These are phyloP conservation scores for Anisogramma anomala DNA, from an alignment of 2,329 filamentous ascomycete species.

Conservation along the genomic window DNA sequence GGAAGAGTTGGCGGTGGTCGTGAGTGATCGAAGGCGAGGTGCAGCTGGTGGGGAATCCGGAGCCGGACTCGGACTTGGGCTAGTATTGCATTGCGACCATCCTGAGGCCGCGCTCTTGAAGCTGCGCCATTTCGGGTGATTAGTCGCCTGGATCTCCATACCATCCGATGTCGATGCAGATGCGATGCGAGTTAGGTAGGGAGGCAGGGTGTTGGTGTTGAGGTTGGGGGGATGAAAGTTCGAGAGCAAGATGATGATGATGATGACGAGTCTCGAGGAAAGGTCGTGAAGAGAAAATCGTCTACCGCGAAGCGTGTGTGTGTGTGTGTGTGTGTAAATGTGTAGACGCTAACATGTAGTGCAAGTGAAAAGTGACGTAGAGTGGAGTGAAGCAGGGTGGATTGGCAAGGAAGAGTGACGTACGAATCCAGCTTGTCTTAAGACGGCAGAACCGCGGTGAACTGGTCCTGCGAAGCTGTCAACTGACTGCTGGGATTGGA, in stretches of 20 bases:
- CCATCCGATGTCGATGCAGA: slow-evolving; percentile 4
- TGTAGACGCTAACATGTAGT: too few species aligned
- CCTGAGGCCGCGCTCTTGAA: slow-evolving; percentile 39
- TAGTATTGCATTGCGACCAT: slow-evolving; percentile 36
- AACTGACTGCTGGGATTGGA: neutral
- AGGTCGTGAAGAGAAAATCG: neutral
- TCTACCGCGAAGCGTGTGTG: neutral
- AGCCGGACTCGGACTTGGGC: slow-evolving; percentile 22
- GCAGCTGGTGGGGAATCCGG: slow-evolving; percentile 23
- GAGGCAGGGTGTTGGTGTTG: neutral
- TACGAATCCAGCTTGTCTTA: slow-evolving; percentile 15
- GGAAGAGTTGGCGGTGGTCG: slow-evolving; percentile 35
- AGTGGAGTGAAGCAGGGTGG: neutral
- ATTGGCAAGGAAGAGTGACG: slow-evolving; percentile 4
- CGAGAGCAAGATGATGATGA: neutral
- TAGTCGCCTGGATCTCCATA: slow-evolving; percentile 8
- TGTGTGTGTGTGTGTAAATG: too few species aligned
- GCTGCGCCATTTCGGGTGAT: slow-evolving; percentile 24
- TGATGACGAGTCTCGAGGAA: too few species aligned
- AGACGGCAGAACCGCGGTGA: slow-evolving; percentile 8
- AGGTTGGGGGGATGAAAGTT: neutral
- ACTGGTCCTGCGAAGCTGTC: slow-evolving; percentile 11
- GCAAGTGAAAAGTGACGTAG: too few species aligned
- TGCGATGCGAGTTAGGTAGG: neutral
- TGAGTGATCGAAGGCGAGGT: slow-evolving; percentile 41